Base-by-base conservation (phyloP, 2,329 filamentous ascomycete genomes). In the Fusarium nurragi region DNA sequence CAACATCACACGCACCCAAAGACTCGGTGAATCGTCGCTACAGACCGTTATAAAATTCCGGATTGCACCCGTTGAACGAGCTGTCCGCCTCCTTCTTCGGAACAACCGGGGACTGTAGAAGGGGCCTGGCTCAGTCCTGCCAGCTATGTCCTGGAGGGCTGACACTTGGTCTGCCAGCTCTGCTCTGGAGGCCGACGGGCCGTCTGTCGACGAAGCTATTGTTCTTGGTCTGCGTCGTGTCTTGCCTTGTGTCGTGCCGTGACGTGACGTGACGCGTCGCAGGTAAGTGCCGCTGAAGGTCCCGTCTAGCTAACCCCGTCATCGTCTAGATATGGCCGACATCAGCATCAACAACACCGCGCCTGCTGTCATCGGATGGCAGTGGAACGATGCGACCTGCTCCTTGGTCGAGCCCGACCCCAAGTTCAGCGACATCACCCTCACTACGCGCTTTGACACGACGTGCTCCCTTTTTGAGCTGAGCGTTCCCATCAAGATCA, bases 101-200 rank as follows among this genome's bases (percentile, higher is more conserved):
- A 57, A 58, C 54, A 45, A 47, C 26, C 53, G 56, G 56, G 53
- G 57, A 23, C 53, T 58, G 57, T 60, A 57, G 43, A 60, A 47
- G 46, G 41, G 34, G n/a, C 14, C 18, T 25, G 26, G 25, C 21
- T 39, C 32, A 18, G 48, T 53, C 6, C 50, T 51, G 51, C 41
- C 26, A 49, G 49, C 39, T 38, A 43, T 52, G 49, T 13, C 28
- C 45, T 40, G 49, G 32, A 49, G 11, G 14, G 32, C n/a, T 25
- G 25, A 28, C 19, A 25, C 0, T 58, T 44, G 41, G 43, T 45
- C 54, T 54, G 25, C 47, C 58, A 58, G 58, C 47, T 58, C 23
- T 53, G 55, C 26, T 48, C 58, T 58, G 58, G 58, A 45, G 58
- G 26, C 28, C 4, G 9, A 46, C 44, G 18, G 22, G 57, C 13